phyloP scores from a whole-genome alignment of 768 basidiomycete species.

The Suillus clintonianus region DNA sequence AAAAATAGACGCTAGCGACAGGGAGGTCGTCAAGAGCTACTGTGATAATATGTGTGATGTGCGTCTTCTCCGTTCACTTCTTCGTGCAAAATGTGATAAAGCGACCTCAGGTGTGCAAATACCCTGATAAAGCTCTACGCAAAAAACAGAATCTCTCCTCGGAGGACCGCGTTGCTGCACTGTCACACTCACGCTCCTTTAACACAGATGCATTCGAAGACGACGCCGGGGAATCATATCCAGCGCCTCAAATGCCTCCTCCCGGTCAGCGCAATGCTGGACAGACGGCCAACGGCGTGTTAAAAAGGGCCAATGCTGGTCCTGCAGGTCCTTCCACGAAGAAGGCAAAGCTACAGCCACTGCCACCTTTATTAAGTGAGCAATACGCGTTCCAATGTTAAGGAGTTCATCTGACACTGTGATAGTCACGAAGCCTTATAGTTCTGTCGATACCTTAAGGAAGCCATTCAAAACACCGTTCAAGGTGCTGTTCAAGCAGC shows the following conservation, averaged over 20 bases:
- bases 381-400: background rate
- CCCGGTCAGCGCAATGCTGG: background rate
- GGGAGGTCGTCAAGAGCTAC: constrained; percentile 46
- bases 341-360: constrained; percentile 18
- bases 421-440: constrained; percentile 50
- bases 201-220: background rate
- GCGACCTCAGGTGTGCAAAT: constrained; percentile 69
- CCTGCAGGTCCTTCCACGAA: constrained; percentile 21
- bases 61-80: constrained; percentile 21
- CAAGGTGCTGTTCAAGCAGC: constrained; percentile 36
- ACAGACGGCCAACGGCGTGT: constrained; percentile 14
- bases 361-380: constrained; percentile 28
- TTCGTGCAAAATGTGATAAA: background rate
- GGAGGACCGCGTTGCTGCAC: constrained; percentile 32
- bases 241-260: background rate
- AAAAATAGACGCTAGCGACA: constrained; percentile 50
- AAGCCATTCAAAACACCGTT: constrained; percentile 56
- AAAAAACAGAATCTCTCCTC: constrained; percentile 53
- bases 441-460: constrained; percentile 39
- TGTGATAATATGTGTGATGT: constrained; percentile 86
- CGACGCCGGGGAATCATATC: background rate
- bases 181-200: constrained; percentile 11
- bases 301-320: constrained; percentile 18
- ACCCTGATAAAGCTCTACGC: constrained; percentile 62
- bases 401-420: background rate